Conservation (phyloP, 2,329 filamentous ascomycete species). For the Aureobasidium sp. region DNA sequence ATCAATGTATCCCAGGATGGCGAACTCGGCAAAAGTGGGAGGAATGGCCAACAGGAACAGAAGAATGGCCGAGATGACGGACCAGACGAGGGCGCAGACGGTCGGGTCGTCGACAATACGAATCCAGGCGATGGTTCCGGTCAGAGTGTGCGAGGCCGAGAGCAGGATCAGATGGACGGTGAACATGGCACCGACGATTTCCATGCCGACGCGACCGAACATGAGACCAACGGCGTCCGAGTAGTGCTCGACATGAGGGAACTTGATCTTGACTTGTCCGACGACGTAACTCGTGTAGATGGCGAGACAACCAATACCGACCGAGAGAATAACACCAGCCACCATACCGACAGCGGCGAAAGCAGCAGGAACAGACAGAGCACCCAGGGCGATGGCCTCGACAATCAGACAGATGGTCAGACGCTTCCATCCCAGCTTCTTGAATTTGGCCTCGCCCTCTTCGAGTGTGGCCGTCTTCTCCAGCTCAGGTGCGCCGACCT, state of each 20-base stretch:
- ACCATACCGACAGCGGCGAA: conserved; percentile 48
- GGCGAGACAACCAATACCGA: conserved; percentile 48
- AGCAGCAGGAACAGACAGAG: conserved; percentile 49
- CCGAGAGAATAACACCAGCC: conserved; percentile 47
- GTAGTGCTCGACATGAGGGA: conserved; percentile 38
- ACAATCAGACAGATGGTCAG: conserved; percentile 44
- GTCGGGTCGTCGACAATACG: conserved; percentile 31
- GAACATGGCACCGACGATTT: conserved; percentile 36
- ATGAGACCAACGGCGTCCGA: conserved; percentile 37
- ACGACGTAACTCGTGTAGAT: conserved; percentile 56
- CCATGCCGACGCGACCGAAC: conserved; percentile 36
- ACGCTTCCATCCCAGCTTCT: conserved; percentile 41
- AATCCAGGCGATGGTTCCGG: conserved; percentile 39
- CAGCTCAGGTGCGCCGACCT: conserved; percentile 26
- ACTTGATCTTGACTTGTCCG: conserved; percentile 50
- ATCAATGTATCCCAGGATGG: conserved; percentile 30
- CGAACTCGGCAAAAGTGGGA: conserved; percentile 30
- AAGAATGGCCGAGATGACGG: conserved; percentile 35
- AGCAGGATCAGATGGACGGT: conserved; percentile 35
- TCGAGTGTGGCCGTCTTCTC: conserved; percentile 23
- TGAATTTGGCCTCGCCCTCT: conserved; percentile 33
- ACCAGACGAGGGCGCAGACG: conserved; percentile 36
- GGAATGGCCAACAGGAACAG: conserved; percentile 29
- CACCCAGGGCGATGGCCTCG: conserved; percentile 51
- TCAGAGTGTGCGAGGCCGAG: conserved; percentile 37